phyloP scores from a whole-genome alignment of 2,329 filamentous ascomycete species.

The Proliferodiscus dingleyae region DNA sequence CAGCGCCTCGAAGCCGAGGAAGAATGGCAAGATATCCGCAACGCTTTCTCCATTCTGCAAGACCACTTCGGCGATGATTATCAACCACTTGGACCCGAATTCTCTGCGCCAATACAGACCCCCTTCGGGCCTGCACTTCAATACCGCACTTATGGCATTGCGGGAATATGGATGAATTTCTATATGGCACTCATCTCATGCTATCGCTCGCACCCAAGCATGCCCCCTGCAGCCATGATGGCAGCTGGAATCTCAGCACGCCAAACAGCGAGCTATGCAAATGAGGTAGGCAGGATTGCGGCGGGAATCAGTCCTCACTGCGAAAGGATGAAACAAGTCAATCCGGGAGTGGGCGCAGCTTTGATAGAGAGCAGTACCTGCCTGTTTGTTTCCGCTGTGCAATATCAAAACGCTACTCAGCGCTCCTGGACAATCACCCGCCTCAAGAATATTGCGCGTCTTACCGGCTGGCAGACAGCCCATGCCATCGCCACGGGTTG shows the following conservation, averaged over 20 bases:
- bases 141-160: slow-evolving; percentile 83
- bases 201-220: slow-evolving; percentile 77
- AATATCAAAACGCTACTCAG: slow-evolving; percentile 69
- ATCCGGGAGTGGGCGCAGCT: slow-evolving; percentile 72
- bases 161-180: slow-evolving; percentile 81
- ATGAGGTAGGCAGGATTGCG: slow-evolving; percentile 72
- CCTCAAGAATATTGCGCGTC: slow-evolving; percentile 67
- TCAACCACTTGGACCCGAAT: slow-evolving; percentile 66
- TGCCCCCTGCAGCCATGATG: slow-evolving; percentile 83
- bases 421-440: slow-evolving; percentile 72
- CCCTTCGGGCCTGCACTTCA: slow-evolving; percentile 80
- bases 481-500: slow-evolving; percentile 77
- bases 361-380: slow-evolving; percentile 78
- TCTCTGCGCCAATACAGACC: slow-evolving; percentile 54
- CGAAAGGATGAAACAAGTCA: slow-evolving; percentile 50
- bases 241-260: slow-evolving; percentile 73
- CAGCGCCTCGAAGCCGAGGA: slow-evolving; percentile 26
- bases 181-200: slow-evolving; percentile 80
- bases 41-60: slow-evolving; percentile 64
- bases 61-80: slow-evolving; percentile 69
- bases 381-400: slow-evolving; percentile 80
- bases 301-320: slow-evolving; percentile 59
- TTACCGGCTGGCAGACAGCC: slow-evolving; percentile 86
- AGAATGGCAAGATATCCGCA: slow-evolving; percentile 74
- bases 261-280: slow-evolving; percentile 66